A percentile compares a stretch with the other conserved stretches of the same genome.
Evolutionary conservation across 2,329 filamentous ascomycete genomes (phyloP).

Genomic region (Colletotrichum eremochloae): DNA sequence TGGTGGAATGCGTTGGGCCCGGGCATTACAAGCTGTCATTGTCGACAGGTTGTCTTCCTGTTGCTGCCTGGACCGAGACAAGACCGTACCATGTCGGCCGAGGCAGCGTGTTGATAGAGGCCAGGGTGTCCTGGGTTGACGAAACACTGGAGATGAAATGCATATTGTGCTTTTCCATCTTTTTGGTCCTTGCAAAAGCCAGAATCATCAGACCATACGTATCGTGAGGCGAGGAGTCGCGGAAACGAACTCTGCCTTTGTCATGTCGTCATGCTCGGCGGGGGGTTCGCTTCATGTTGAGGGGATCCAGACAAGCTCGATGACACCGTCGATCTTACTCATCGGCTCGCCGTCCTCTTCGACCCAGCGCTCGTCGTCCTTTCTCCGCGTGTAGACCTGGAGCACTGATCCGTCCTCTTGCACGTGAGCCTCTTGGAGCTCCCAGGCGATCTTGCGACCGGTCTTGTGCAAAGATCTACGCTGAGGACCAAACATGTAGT

Average conservation of each 20-base stretch:
- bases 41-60: constrained; percentile 24
- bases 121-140: constrained; percentile 19
- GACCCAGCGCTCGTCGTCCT: constrained; percentile 67
- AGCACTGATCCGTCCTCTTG: constrained; percentile 63
- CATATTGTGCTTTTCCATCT: constrained; percentile 9
- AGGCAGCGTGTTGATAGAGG: constrained; percentile 8
- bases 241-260: constrained; percentile 5
- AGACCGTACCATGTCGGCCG: constrained; percentile 25
- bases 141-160: constrained; percentile 13
- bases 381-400: constrained; percentile 67
- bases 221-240: constrained; percentile 24
- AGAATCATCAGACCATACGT: constrained; percentile 26
- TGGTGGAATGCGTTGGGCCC: constrained; percentile 12
- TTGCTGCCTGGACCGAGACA: constrained; percentile 26
- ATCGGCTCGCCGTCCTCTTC: constrained; percentile 60
- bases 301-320: constrained; percentile 70
- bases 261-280: constrained; percentile 37
- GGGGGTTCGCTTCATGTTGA: constrained; percentile 37
- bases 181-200: constrained; percentile 10
- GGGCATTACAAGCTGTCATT: constrained; percentile 6
- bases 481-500: constrained; percentile 65
- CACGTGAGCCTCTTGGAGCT: constrained; percentile 63
- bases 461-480: constrained; percentile 61
- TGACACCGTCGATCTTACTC: constrained; percentile 66
- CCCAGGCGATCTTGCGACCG: constrained; percentile 66